A percentile compares a stretch with the other conserved stretches of the same genome.
Evolutionary conservation across 108 stramenopile genomes (phyloP).

Genomic region (Nitzschia putrida): DNA sequence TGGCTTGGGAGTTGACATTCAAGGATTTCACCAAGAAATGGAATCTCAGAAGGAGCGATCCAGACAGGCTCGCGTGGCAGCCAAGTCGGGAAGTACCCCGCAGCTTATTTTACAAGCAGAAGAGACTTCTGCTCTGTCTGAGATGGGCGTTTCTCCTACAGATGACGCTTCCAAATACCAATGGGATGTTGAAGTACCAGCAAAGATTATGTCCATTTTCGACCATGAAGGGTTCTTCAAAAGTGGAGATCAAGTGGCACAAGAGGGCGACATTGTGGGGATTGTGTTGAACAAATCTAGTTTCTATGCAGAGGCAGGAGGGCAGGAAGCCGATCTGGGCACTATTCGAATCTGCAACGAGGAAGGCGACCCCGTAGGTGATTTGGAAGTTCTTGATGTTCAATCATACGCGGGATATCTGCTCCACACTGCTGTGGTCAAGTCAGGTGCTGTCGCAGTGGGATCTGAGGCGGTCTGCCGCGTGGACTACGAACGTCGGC

Average conservation of each 20-base stretch:
- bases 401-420: conserved; percentile 89
- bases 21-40: conserved; percentile 89
- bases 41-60: conserved; percentile 83
- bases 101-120: conserved; percentile 91
- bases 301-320: conserved; percentile 98
- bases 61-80: conserved; percentile 65
- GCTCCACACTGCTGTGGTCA: conserved; percentile 80
- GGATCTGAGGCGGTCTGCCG: conserved; percentile 74
- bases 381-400: conserved; percentile 82
- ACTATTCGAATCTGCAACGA: conserved; percentile 56
- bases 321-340: conserved; percentile 94
- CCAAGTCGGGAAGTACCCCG: conserved; percentile 57
- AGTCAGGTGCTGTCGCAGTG: conserved; percentile 57
- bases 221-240: conserved; percentile 68
- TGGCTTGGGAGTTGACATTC: conserved; percentile 84
- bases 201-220: conserved; percentile 85
- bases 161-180: conserved; percentile 87
- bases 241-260: conserved; percentile 38
- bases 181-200: conserved; percentile 79
- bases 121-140: conserved; percentile 88
- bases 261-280: conserved; percentile 75
- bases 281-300: conserved; percentile 88
- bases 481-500: conserved; percentile 93
- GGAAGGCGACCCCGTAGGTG: conserved; percentile 67
- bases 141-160: conserved; percentile 77